A percentile compares a stretch with the other conserved stretches of the same genome.
Evolutionary conservation across 352 stramenopile species (phyloP).

Genomic region (Phytophthora cryptogea): DNA sequence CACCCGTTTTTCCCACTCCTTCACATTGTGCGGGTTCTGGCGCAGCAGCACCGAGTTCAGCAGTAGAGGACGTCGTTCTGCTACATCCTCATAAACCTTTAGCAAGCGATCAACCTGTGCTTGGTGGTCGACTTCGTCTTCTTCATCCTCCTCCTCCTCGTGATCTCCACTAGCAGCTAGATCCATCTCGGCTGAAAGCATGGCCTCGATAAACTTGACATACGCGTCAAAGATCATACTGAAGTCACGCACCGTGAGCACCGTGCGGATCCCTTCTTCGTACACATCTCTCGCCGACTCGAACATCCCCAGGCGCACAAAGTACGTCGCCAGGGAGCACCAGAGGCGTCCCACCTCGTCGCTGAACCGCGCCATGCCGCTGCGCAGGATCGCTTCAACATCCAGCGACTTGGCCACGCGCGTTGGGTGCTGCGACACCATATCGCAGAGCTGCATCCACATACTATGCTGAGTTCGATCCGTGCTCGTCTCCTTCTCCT

Average conservation of each 20-base stretch:
- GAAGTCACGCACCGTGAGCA: slow-evolving; percentile 95
- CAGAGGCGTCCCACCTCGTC: slow-evolving; percentile 98
- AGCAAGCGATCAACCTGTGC: slow-evolving; percentile 73
- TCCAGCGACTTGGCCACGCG: slow-evolving; percentile 89
- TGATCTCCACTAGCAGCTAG: slow-evolving; percentile 42
- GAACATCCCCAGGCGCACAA: slow-evolving; percentile 96
- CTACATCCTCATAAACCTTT: slow-evolving; percentile 93
- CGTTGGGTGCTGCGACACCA: slow-evolving; percentile 94
- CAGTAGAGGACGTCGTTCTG: slow-evolving; percentile 94
- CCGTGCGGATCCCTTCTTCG: slow-evolving; percentile 85
- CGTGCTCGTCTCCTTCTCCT: slow-evolving; percentile 39
- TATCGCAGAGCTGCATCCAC: slow-evolving; percentile 97
- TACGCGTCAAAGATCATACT: slow-evolving; percentile 99
- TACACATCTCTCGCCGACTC: slow-evolving; percentile 97
- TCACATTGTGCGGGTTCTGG: slow-evolving; percentile 99
- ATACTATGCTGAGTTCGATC: slow-evolving; percentile 91
- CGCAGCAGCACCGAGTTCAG: slow-evolving; percentile 95
- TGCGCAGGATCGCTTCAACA: slow-evolving; percentile 96
- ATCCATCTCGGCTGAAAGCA: slow-evolving; percentile 97
- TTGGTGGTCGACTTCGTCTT: slow-evolving; percentile 67
- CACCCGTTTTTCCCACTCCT: slow-evolving; percentile 97
- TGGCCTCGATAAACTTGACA: slow-evolving; percentile 97
- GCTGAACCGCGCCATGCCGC: slow-evolving; percentile 91
- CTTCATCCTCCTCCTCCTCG: slow-evolving; percentile 73
- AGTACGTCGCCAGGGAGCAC: slow-evolving; percentile 98